Conservation (phyloP, 306 rosid genomes). For the Alnus glutinosa region DNA sequence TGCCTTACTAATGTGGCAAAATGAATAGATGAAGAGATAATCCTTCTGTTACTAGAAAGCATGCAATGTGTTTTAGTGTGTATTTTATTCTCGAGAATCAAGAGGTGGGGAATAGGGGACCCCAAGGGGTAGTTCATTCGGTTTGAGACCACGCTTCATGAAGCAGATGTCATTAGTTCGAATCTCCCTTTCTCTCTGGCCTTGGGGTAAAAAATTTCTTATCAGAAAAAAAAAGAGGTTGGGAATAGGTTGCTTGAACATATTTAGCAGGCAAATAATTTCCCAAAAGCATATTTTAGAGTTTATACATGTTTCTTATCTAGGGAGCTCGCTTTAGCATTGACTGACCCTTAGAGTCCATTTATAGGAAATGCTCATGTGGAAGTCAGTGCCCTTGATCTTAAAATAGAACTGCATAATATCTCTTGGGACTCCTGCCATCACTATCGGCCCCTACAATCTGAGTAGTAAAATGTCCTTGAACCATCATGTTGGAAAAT, state of each 20-base stretch:
- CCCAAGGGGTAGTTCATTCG: too few species aligned
- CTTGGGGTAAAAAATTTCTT: too few species aligned
- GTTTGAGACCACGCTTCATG: too few species aligned
- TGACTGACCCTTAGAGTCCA: background rate
- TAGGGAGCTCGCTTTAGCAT: background rate
- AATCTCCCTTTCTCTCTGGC: too few species aligned
- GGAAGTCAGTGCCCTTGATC: background rate
- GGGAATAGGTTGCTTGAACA: too few species aligned
- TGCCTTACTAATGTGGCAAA: background rate
- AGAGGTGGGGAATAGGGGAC: background rate
- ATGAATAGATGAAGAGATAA: background rate
- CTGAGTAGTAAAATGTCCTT: background rate
- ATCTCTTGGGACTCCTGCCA: background rate
- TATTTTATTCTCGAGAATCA: background rate
- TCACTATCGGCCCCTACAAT: background rate
- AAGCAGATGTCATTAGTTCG: too few species aligned
- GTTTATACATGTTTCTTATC: background rate
- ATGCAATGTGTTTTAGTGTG: background rate
- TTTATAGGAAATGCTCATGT: background rate
- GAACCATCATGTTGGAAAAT: background rate
- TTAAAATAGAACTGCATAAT: background rate
- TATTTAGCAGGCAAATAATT: too few species aligned
- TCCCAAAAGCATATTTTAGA: too few species aligned
- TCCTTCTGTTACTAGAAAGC: background rate
- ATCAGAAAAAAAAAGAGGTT: too few species aligned